phyloP scores from a whole-genome alignment of 2,329 filamentous ascomycete species.

The Alternaria triticimaculans region DNA sequence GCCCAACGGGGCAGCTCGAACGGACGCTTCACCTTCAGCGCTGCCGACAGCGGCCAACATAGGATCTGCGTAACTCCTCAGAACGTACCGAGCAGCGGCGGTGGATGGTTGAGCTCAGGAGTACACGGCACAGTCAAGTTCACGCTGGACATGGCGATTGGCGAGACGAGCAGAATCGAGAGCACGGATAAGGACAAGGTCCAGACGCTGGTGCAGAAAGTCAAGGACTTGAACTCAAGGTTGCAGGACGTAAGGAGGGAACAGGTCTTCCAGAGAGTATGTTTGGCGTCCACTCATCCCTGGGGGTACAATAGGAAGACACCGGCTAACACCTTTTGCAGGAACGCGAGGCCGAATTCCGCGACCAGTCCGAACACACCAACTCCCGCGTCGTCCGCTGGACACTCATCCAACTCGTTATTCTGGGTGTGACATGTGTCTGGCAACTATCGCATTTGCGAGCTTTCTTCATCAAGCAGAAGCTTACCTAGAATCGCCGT shows the following conservation, averaged over 20 bases:
- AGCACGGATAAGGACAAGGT: slow-evolving; percentile 93
- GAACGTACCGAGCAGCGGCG: slow-evolving; percentile 69
- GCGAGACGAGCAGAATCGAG: slow-evolving; percentile 92
- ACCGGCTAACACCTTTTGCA: slow-evolving; percentile 49
- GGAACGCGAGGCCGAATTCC: slow-evolving; percentile 97
- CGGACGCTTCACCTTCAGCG: slow-evolving; percentile 94
- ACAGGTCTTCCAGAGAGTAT: slow-evolving; percentile 93
- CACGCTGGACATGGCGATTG: slow-evolving; percentile 88
- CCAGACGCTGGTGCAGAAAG: slow-evolving; percentile 83
- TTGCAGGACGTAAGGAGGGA: slow-evolving; percentile 89
- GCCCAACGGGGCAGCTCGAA: slow-evolving; percentile 77
- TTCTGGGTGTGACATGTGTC: slow-evolving; percentile 86
- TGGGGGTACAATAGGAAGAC: neutral
- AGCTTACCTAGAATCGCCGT: slow-evolving; percentile 74
- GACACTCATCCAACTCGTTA: slow-evolving; percentile 87
- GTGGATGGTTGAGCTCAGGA: slow-evolving; percentile 73
- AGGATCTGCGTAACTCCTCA: slow-evolving; percentile 91
- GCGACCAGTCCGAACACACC: slow-evolving; percentile 94
- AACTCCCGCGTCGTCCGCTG: slow-evolving; percentile 92
- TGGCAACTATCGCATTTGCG: slow-evolving; percentile 97
- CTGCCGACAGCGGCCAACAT: slow-evolving; percentile 94
- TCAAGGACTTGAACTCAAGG: slow-evolving; percentile 86
- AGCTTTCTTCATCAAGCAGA: slow-evolving; percentile 99
- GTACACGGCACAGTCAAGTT: slow-evolving; percentile 81
- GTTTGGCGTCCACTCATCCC: slow-evolving; percentile 9